Evolutionary conservation across 176 grass and related monocot species (phyloP), one percentile per base, ranked within the genome.

Genomic region (Echinochloa phyllopogon): DNA sequence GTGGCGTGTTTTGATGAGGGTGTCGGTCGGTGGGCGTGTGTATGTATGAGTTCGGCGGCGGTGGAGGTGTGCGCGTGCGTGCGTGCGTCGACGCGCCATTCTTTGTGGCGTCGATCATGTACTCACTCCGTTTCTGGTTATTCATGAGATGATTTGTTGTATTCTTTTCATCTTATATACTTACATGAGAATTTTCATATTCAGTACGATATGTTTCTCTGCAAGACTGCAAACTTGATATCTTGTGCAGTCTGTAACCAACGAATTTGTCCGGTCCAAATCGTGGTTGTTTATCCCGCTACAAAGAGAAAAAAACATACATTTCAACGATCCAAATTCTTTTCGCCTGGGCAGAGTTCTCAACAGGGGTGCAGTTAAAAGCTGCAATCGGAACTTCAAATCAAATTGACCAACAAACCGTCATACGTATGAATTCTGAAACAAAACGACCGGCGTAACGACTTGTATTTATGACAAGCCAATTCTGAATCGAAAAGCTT

Each of bases 121-220:
- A 80, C 59, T 72, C 49, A 20, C 58, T 61, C 16, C 51, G 24
- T 53, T 78, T 69, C 49, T 80, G 65, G 4, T 57, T 75, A 78
- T 83, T 17, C 76, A 84, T 84, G 81, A 84, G 89, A 87, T 74
- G 61, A 91, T 91, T 91, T 91, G 84, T 87, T 91, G 80, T 85
- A 91, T 91, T 91, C 85, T 87, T 91, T 63, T 16, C 41, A 79
- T 23, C 51, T 38, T 69, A 13, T 10, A 52, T 56, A n/a, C n/a
- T n/a, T n/a, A n/a, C 57, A 11, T 12, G 57, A 24, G n/a, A 60
- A 60, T 60, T 25, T 25, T 9, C 9, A 3, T 25, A 4, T 25
- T 23, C 20, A 23, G 2, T 58, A 1, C 23, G 56, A n/a, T 23
- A 21, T n/a, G 8, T n/a, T 2, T 58, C 3, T 58, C 56, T 58